A percentile compares a stretch with the other conserved stretches of the same genome.
These are phyloP conservation scores for Talaromyces sp. DNA, from an alignment of 2,329 filamentous ascomycete genomes.

Conservation along the genomic window DNA sequence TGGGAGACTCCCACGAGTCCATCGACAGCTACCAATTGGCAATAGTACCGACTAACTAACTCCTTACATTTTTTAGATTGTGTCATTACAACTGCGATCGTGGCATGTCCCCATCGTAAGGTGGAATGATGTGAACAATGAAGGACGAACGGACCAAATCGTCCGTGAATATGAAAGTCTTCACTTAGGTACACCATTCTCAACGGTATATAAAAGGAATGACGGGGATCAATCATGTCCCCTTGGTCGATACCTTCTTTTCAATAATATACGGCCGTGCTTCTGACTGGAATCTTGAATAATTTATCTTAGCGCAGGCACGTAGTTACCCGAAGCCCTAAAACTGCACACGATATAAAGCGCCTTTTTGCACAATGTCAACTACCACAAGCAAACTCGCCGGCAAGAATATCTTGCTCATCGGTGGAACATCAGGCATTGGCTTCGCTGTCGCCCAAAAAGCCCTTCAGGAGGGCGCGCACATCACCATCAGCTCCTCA, in stretches of 20 bases:
- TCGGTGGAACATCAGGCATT: constrained; percentile 53
- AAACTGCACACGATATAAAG: neutral
- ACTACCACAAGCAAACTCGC: constrained; percentile 38
- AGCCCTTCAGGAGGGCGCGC: constrained; percentile 47
- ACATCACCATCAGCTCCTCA: constrained; percentile 50
- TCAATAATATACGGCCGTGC: too few relatives aligned
- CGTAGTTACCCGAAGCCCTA: neutral
- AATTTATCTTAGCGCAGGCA: neutral
- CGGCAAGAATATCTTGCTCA: constrained; percentile 46
- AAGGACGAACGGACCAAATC: constrained; percentile 3
- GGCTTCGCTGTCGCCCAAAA: constrained; percentile 53
- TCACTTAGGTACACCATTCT: neutral
- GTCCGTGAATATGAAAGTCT: neutral
- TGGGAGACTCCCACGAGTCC: neutral
- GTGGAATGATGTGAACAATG: neutral
- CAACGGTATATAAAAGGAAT: neutral
- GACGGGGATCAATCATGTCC: too few relatives aligned
- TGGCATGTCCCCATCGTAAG: neutral
- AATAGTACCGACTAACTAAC: neutral
- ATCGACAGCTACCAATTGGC: neutral
- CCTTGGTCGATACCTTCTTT: too few relatives aligned
- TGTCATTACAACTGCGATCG: neutral
- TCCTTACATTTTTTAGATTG: neutral
- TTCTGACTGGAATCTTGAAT: too few relatives aligned
- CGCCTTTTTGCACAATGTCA: neutral